Base-by-base conservation (phyloP, 208 protist species). In the Acanthamoeba triangularis region DNA sequence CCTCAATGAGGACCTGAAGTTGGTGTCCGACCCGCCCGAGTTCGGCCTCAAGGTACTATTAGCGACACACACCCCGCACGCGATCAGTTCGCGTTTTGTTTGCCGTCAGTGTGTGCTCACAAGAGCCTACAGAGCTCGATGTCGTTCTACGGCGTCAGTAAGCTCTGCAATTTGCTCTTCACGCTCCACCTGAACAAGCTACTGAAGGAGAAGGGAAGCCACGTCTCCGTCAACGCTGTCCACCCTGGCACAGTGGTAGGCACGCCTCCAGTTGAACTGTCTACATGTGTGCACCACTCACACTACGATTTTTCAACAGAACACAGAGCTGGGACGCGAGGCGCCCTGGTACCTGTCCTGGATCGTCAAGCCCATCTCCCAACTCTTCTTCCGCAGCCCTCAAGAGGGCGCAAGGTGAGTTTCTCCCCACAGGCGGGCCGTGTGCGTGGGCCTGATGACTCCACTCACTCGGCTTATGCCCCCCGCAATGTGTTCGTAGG, bases 91-190 rank as follows among this genome's bases (percentile, higher is more conserved):
- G 10, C 41, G 33, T 56, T 18, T 52, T 16, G 41, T 8, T 25
- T 8, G 18, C 25, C 44, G 84, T 90, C 8, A 4, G 35, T 28
- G 8, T 90, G 13, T 90, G 10, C 18, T 61, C 28, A 61, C 33
- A 11, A 18, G 63, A 14, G 37, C 10, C 37, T 14, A 0, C 35
- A 76, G 85, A 49, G 25, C n/a, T 1, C 59, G 13, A 92, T 74
- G 85, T 67, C 14, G 5, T 2, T 92, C 7, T 92, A 92, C 41
- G 85, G 85, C 52, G 41, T 47, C 10, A 49, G n/a, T 59, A 92
- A 92, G 85, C 35, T 92, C 44, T 92, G 85, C 85, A 92, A 92
- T 33, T 28, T 92, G 52, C 61, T 92, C 59, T 92, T 92, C 85
- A 92, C 85, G 59, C 85, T 92, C n/a, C 59, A 92, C 37, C 33